These are phyloP conservation scores for Schwanniomyces occidentalis DNA, from an alignment of 805 yeast genomes.

Conservation along the genomic window DNA sequence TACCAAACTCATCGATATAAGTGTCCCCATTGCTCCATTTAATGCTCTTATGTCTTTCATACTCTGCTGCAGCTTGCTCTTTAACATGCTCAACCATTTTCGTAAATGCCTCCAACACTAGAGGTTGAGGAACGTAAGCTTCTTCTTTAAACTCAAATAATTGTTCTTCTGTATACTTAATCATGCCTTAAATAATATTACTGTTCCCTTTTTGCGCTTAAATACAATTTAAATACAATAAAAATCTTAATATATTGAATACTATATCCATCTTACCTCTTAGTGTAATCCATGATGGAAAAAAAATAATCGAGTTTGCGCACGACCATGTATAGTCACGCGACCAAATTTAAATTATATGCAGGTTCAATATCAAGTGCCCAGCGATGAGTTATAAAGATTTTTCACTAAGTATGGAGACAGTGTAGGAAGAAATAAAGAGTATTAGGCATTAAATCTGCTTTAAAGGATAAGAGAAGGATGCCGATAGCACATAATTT, in stretches of 20 bases:
- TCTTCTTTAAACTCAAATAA: slow-evolving; percentile 56
- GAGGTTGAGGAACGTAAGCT: slow-evolving; percentile 61
- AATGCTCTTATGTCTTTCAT: slow-evolving; percentile 24
- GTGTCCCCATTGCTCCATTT: slow-evolving; percentile 43
- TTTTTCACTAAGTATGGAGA: not conserved
- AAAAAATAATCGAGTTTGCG: not conserved
- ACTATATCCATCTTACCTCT: too few species aligned
- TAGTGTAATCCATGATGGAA: too few species aligned
- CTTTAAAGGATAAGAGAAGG: too few species aligned
- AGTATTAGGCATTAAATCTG: too few species aligned
- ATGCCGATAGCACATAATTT: slow-evolving; percentile 75
- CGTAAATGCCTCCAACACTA: slow-evolving; percentile 64
- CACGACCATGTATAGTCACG: slow-evolving; percentile 1
- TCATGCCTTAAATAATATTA: too few species aligned
- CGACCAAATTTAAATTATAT: slow-evolving; percentile 1
- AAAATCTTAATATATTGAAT: too few species aligned
- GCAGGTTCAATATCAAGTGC: not conserved
- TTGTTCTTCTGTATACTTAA: slow-evolving; percentile 71
- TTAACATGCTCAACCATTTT: slow-evolving; percentile 66
- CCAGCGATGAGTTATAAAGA: slow-evolving; percentile 5
- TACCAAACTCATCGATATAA: slow-evolving; percentile 46
- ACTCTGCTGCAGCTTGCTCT: slow-evolving; percentile 38
- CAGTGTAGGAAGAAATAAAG: not conserved
- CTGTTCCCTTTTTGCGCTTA: too few species aligned
- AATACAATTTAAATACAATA: too few species aligned